Conservation (phyloP, 2,329 filamentous ascomycete species). For the Acephala macrosclerotiorum region DNA sequence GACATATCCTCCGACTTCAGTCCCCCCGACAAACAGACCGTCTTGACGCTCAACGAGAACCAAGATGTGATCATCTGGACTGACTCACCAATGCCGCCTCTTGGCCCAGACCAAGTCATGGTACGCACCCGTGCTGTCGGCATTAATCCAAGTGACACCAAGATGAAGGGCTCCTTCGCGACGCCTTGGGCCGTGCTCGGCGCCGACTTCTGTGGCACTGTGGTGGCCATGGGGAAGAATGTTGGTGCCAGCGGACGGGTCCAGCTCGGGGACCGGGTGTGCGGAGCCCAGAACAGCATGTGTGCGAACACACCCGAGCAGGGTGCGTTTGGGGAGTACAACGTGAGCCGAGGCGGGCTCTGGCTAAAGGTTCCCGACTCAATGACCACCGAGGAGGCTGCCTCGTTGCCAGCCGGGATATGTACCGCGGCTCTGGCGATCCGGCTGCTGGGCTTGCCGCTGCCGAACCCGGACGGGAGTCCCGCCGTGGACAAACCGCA, state of each 20-base stretch:
- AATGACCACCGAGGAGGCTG: background rate
- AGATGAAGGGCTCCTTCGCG: constrained; percentile 29
- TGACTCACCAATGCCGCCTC: too few species aligned
- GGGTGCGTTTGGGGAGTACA: background rate
- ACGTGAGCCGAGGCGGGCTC: background rate
- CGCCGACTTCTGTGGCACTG: constrained; percentile 40
- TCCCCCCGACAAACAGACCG: too few species aligned
- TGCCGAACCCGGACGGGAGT: background rate
- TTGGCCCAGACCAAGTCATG: too few species aligned
- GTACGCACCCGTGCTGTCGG: constrained; percentile 48
- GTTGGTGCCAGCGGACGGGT: constrained; percentile 50
- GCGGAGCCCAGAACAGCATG: background rate
- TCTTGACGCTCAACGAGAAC: too few species aligned
- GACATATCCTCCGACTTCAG: too few species aligned
- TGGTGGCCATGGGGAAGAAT: constrained; percentile 55
- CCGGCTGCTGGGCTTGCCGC: background rate
- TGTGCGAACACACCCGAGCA: background rate
- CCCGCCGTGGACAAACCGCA: background rate
- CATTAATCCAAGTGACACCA: constrained; percentile 50
- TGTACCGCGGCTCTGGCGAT: background rate
- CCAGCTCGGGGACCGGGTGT: constrained; percentile 1
- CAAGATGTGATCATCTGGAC: too few species aligned
- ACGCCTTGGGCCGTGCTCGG: constrained; percentile 25
- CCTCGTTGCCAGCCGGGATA: background rate
- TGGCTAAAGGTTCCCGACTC: constrained; percentile 2